Evolutionary conservation across 148 eudicot species (phyloP), one percentile per base, ranked within the genome.

Genomic region (Amaranthus palmeri): DNA sequence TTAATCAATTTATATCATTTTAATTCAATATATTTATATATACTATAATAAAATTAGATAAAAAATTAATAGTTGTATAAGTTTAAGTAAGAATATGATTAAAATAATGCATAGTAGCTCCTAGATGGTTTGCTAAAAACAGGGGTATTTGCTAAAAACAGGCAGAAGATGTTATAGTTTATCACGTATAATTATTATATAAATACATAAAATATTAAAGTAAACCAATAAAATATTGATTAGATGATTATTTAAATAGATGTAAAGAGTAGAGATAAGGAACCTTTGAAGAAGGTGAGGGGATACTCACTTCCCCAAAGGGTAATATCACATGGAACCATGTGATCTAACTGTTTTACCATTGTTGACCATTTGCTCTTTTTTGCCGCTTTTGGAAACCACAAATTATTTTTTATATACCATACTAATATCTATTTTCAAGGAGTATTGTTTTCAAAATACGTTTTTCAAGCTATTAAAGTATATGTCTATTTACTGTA

Each of bases 241-340:
- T 3, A 42, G 15, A 1, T 44, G 36, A 45, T 2, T 45, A 63
- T 13, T 63, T 45, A 2, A 44, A 15, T 49, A 7, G 45, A 5
- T 3, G 12, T 7, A 69, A 14, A 25, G 47, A 48, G 54, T 66
- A 41, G 17, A 45, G 54, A 14, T 47, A 69, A 3, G 14, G 1
- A 69, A 14, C 61, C 47, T 51, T 69, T 54, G 49, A 61, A 8
- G 57, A 41, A 44, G 15, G 6, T 61, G 59, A 17, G 14, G 11
- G 42, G 68, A 42, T 51, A 63, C 6, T 13, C 60, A 63, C 50
- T 13, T 63, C 25, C 74, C 65, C 43, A 71, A 42, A 58, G 15
- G 74, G 74, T 58, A 71, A 71, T n/a, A 6, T 6, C 61, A 62
- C 68, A 64, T 73, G 76, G 60, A 13, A 15, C 11, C 76, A 73